Base-by-base conservation (phyloP, 768 basidiomycete species). In the Tulasnella sp. region DNA sequence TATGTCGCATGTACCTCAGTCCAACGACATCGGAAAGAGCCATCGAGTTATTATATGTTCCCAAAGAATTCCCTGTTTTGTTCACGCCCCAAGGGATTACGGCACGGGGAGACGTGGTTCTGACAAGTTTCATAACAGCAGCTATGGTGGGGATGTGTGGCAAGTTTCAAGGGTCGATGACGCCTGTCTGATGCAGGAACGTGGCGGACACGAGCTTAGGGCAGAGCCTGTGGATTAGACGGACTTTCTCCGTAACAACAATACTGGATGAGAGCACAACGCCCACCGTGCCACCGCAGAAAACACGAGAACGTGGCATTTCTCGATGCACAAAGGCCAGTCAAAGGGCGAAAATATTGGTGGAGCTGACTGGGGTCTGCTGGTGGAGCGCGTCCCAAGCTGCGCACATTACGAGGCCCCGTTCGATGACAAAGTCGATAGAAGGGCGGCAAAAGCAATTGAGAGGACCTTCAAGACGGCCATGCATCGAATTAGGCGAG, bases 221-320 rank as follows among this genome's bases (percentile, higher is more conserved):
- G 54, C 9, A 54, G 54, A 69, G 34, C 28, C n/a, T 28, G 16
- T 28, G 34, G 64, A 69, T 69, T 69, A 69, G 64, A 69, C 64
- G 64, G 64, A 69, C 64, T 69, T 69, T 69, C 64, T 69, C 64
- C 64, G 64, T 69, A 69, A 69, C 64, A 69, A 69, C 64, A 69
- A 31, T 16, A 37, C 64, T 69, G 64, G 64, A 69, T 69, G 64
- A 69, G 64, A 69, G 64, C 64, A 69, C 64, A 69, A 69, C 14
- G 14, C 12, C 64, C 64, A 37, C 64, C 34, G 64, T 69, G 64
- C 64, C 64, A 69, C 64, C 64, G 64, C 64, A 69, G 28, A 69
- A 37, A 18, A 69, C 28, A 16, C 24, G 64, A 69, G 31, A 69
- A 69, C 64, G 64, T 69, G 64, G 64, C 34, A 31, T 69, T 37